These are phyloP conservation scores for Cladosporium sp. DNA, from an alignment of 2,329 filamentous ascomycete genomes.

Conservation along the genomic window DNA sequence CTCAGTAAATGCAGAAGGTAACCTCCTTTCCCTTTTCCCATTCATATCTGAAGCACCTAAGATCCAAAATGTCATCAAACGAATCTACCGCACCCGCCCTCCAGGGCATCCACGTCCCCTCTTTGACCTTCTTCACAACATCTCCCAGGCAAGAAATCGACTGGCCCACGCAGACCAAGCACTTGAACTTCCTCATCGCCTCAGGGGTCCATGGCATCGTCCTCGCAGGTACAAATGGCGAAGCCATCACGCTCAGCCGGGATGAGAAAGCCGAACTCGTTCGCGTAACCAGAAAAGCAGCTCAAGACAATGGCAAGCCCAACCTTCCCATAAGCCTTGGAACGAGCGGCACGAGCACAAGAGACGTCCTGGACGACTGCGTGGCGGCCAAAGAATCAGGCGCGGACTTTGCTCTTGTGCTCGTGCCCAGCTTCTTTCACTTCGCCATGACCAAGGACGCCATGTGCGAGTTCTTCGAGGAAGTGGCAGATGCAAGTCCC, in stretches of 20 bases:
- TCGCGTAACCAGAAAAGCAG: slow-evolving; percentile 35
- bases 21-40: too few species aligned
- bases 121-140: slow-evolving; percentile 52
- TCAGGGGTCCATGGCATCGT: slow-evolving; percentile 51
- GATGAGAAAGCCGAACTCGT: slow-evolving; percentile 40
- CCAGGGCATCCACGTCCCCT: slow-evolving; percentile 54
- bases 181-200: slow-evolving; percentile 50
- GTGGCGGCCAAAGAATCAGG: slow-evolving; percentile 35
- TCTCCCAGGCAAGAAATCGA: slow-evolving; percentile 50
- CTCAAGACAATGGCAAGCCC: slow-evolving; percentile 29
- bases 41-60: not conserved
- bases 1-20: too few species aligned
- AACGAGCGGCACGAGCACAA: slow-evolving; percentile 36
- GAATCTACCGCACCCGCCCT: slow-evolving; percentile 34
- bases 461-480: slow-evolving; percentile 34
- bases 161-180: slow-evolving; percentile 51
- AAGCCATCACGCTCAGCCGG: slow-evolving; percentile 39
- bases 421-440: slow-evolving; percentile 39
- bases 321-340: slow-evolving; percentile 40
- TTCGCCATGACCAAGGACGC: slow-evolving; percentile 36
- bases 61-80: slow-evolving; percentile 28
- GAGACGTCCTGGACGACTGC: slow-evolving; percentile 39
- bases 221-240: slow-evolving; percentile 44
- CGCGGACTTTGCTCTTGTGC: slow-evolving; percentile 36
- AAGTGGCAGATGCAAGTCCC: slow-evolving; percentile 35